A percentile compares a stretch with the other conserved stretches of the same genome.
Conservation (phyloP, 2,329 filamentous ascomycete genomes). For the Ceratocystis huliohia region DNA sequence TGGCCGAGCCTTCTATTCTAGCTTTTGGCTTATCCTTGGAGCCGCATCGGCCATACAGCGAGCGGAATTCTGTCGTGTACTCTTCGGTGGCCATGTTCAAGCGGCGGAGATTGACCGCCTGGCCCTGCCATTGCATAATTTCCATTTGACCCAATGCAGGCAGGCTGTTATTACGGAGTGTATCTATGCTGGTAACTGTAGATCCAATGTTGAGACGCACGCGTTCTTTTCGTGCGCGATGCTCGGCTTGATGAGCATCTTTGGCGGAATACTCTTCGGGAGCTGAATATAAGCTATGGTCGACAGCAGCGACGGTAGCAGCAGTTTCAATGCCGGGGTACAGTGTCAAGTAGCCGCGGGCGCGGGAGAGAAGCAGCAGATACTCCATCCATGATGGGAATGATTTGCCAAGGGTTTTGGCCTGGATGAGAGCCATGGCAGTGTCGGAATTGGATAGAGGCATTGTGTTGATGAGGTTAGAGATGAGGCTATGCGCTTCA, state of each 20-base stretch:
- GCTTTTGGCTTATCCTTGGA: conserved; percentile 25
- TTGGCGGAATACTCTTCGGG: conserved; percentile 53
- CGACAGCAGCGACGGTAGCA: conserved; percentile 53
- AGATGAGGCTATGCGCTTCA: conserved; percentile 70
- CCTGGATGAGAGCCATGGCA: conserved; percentile 28
- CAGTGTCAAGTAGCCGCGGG: conserved; percentile 63
- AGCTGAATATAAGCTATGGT: conserved; percentile 57
- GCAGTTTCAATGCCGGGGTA: conserved; percentile 55
- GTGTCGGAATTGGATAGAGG: conserved; percentile 28
- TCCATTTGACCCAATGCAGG: conserved; percentile 39
- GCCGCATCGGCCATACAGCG: conserved; percentile 54
- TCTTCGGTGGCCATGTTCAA: conserved; percentile 35
- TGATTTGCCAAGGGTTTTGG: conserved; percentile 52
- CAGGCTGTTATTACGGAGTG: conserved; percentile 34
- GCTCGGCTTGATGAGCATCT: conserved; percentile 22
- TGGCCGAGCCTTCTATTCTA: conserved; percentile 31
- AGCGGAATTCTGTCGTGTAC: conserved; percentile 48
- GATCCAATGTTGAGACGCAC: conserved; percentile 35
- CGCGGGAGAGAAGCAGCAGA: conserved; percentile 60
- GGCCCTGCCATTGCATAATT: conserved; percentile 52
- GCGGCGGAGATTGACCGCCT: conserved; percentile 23
- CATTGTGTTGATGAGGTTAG: conserved; percentile 35
- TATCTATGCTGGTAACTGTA: conserved; percentile 36
- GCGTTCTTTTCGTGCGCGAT: conserved; percentile 23
- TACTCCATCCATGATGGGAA: conserved; percentile 71